Conservation (phyloP, 345 rosid genomes). For the Mercurialis annua region DNA sequence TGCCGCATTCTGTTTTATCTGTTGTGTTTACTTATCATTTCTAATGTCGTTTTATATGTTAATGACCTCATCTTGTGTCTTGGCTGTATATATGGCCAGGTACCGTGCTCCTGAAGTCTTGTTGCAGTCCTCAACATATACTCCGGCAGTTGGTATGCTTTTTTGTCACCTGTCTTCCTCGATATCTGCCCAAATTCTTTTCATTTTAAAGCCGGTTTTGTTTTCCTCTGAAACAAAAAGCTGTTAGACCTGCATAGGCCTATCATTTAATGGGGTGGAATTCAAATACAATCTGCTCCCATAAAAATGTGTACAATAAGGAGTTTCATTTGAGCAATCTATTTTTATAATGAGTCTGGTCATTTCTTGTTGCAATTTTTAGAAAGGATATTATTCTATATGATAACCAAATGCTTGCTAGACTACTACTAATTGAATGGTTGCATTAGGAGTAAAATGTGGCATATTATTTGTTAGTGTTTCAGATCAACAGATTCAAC, state of each 20-base stretch:
- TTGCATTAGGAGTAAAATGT: neutral
- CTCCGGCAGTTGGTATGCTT: slow-evolving; percentile 80
- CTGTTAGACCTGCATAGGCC: neutral
- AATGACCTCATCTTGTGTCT: slow-evolving; percentile 4
- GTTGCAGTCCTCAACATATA: slow-evolving; percentile 73
- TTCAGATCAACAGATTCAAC: neutral
- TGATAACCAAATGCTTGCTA: neutral
- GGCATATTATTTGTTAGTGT: neutral
- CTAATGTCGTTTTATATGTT: slow-evolving; percentile 6
- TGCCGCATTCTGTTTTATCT: neutral
- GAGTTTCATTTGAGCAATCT: too few species aligned
- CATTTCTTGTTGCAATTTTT: too few species aligned
- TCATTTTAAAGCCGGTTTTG: neutral
- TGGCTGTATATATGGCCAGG: slow-evolving; percentile 40
- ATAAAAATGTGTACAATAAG: too few species aligned
- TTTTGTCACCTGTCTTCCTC: neutral
- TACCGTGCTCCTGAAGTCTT: slow-evolving; percentile 96
- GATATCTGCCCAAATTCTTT: neutral
- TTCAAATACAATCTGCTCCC: too few species aligned
- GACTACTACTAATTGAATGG: neutral
- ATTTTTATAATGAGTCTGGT: too few species aligned
- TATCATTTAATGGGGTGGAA: neutral
- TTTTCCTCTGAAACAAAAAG: neutral
- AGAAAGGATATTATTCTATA: too few species aligned
- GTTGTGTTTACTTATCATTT: neutral